Percentiles rank a stretch among this genome's conserved stretches.
Conservation (phyloP, 208 protist species). For the Leishmania braziliensis region DNA sequence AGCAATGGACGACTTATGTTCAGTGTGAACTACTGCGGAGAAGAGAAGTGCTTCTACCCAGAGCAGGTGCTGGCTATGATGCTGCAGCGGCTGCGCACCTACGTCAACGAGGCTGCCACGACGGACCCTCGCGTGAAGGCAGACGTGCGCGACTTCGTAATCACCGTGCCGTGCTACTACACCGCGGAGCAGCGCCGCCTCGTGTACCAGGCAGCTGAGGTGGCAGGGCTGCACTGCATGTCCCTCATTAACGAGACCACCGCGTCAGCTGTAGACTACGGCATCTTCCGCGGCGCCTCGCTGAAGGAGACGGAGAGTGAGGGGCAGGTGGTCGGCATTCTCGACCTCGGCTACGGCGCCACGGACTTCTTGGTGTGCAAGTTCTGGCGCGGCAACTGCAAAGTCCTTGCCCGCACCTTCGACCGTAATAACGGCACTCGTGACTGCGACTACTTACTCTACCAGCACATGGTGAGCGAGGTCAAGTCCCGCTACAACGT, state of each 20-base stretch:
- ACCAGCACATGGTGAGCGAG: conserved; percentile 72
- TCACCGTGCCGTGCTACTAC: conserved; percentile 90
- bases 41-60: conserved; percentile 80
- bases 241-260: conserved; percentile 91
- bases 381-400: conserved; percentile 87
- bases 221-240: conserved; percentile 89
- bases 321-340: conserved; percentile 79
- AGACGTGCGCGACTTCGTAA: conserved; percentile 80
- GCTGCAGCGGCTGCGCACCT: conserved; percentile 76
- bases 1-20: conserved; percentile 79
- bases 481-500: conserved; percentile 90
- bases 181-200: conserved; percentile 81
- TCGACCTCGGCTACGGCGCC: conserved; percentile 89
- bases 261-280: conserved; percentile 90
- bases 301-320: conserved; percentile 87
- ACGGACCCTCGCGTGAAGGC: conserved; percentile 54
- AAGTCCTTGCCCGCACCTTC: conserved; percentile 76
- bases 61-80: conserved; percentile 94
- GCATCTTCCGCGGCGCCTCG: conserved; percentile 82
- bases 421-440: conserved; percentile 85
- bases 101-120: conserved; percentile 79
- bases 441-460: conserved; percentile 85
- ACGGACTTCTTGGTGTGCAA: conserved; percentile 77
- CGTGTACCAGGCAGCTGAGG: conserved; percentile 82
- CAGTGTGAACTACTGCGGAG: conserved; percentile 78